A percentile compares a stretch with the other conserved stretches of the same genome.
These are phyloP conservation scores for Penicillium tannophilum DNA, from an alignment of 495 filamentous ascomycete genomes.

Conservation along the genomic window DNA sequence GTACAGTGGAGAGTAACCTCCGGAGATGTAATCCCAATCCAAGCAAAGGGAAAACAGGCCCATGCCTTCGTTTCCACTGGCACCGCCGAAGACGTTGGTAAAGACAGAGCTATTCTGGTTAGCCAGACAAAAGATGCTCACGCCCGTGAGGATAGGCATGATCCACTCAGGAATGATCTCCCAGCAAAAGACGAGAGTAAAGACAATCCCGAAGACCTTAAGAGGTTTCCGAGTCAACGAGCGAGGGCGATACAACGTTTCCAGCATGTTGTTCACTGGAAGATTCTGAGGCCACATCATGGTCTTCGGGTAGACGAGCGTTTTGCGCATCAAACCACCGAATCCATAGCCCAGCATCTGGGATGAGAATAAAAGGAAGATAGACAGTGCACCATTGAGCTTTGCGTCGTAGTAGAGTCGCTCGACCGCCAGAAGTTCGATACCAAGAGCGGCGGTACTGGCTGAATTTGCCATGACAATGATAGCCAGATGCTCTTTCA, in stretches of 20 bases:
- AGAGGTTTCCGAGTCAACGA: background rate
- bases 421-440: conserved; percentile 5
- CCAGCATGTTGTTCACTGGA: conserved; percentile 8
- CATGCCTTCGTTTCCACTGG: conserved; percentile 6
- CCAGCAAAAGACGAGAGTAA: background rate
- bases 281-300: conserved; percentile 6
- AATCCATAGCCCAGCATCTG: conserved; percentile 7
- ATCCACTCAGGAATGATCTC: conserved; percentile 7
- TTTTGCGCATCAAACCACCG: conserved; percentile 6
- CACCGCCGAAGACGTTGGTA: conserved; percentile 3
- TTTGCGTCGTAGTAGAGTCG: conserved; percentile 7
- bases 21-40: conserved; percentile 15
- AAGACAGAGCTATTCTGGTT: conserved; percentile 5
- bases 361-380: conserved; percentile 4
- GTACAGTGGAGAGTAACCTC: conserved; percentile 1
- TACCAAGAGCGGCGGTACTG: conserved; percentile 3
- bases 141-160: conserved; percentile 4
- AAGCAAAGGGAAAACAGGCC: conserved; percentile 6
- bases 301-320: conserved; percentile 4
- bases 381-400: conserved; percentile 2
- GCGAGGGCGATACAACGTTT: conserved; percentile 7
- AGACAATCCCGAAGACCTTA: conserved; percentile 1
- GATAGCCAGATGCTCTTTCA: conserved; percentile 6
- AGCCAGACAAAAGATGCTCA: conserved; percentile 8
- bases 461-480: conserved; percentile 8